Percentiles rank a stretch among this genome's conserved stretches.
Conservation (phyloP, 106 monocot genomes). For the Acanthochlamys bracteata region DNA sequence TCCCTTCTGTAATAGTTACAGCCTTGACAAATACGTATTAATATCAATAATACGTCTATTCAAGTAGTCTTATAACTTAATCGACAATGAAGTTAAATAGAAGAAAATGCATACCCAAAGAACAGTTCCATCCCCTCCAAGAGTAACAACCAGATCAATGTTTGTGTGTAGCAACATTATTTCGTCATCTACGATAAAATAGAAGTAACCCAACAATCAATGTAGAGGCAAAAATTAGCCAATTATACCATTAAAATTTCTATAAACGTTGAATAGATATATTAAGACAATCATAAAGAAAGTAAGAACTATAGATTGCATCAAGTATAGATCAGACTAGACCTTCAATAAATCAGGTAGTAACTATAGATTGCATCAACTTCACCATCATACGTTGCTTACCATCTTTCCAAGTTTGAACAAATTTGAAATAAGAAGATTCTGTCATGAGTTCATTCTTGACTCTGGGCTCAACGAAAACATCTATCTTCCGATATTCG, state of each 20-base stretch:
- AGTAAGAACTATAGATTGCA: neutral
- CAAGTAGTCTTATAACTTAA: too few species aligned
- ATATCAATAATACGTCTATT: too few species aligned
- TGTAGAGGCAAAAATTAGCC: neutral
- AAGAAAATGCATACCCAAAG: slow-evolving; percentile 73
- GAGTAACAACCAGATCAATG: slow-evolving; percentile 87
- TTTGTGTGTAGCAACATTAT: slow-evolving; percentile 67
- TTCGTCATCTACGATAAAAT: slow-evolving; percentile 56
- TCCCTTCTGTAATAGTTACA: too few species aligned
- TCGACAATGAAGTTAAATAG: neutral
- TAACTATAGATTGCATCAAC: neutral
- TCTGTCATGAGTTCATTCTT: slow-evolving; percentile 66
- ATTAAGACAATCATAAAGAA: too few species aligned
- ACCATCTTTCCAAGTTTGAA: slow-evolving; percentile 91
- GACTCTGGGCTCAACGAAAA: slow-evolving; percentile 90
- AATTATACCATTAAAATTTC: too few species aligned
- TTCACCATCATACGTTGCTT: neutral
- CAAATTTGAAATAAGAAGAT: slow-evolving; percentile 45
- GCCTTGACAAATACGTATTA: too few species aligned
- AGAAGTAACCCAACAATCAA: slow-evolving; percentile 1
- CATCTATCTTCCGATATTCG: slow-evolving; percentile 49
- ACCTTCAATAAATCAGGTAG: neutral
- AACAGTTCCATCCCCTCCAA: slow-evolving; percentile 99
- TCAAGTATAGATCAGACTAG: too few species aligned
- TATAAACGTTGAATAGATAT: too few species aligned